Evolutionary conservation across 225 moss, liverwort and hornwort genomes (phyloP).

Genomic region (Physcomitrium patens): DNA sequence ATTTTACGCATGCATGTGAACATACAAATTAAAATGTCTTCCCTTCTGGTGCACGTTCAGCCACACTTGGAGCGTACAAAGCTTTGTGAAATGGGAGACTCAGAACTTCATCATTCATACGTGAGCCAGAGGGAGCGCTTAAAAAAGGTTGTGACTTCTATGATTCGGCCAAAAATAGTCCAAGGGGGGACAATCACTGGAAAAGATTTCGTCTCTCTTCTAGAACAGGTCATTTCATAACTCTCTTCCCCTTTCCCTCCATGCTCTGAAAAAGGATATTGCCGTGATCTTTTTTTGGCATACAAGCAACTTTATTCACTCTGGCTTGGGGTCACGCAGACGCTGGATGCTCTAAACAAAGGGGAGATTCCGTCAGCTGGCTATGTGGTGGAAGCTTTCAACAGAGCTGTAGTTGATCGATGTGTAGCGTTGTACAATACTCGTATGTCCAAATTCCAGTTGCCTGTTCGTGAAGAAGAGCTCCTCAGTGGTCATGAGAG

Average conservation of each 20-base stretch:
- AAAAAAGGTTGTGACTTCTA: slow-evolving; percentile 47
- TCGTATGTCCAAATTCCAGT: slow-evolving; percentile 40
- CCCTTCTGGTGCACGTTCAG: slow-evolving; percentile 25
- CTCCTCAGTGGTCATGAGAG: slow-evolving; percentile 41
- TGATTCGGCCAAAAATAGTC: slow-evolving; percentile 52
- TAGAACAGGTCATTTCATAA: slow-evolving; percentile 44
- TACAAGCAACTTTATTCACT: not conserved
- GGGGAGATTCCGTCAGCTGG: slow-evolving; percentile 64
- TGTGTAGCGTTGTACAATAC: slow-evolving; percentile 42
- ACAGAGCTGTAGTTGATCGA: slow-evolving; percentile 57
- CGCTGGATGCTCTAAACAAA: slow-evolving; percentile 57
- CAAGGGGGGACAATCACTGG: slow-evolving; percentile 53
- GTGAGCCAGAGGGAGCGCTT: slow-evolving; percentile 56
- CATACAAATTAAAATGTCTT: not conserved
- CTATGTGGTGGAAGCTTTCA: slow-evolving; percentile 61
- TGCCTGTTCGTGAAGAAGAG: slow-evolving; percentile 44
- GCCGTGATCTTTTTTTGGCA: not conserved
- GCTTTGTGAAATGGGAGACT: slow-evolving; percentile 58
- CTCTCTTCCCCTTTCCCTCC: not conserved
- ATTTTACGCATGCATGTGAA: not conserved
- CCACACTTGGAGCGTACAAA: slow-evolving; percentile 66
- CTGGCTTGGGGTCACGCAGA: slow-evolving; percentile 33
- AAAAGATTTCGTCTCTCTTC: slow-evolving; percentile 50
- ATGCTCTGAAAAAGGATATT: not conserved
- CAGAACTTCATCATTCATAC: slow-evolving; percentile 53